Conservation (phyloP, 1,139 yeast genomes). For the Arxiozyma slooffiae region DNA sequence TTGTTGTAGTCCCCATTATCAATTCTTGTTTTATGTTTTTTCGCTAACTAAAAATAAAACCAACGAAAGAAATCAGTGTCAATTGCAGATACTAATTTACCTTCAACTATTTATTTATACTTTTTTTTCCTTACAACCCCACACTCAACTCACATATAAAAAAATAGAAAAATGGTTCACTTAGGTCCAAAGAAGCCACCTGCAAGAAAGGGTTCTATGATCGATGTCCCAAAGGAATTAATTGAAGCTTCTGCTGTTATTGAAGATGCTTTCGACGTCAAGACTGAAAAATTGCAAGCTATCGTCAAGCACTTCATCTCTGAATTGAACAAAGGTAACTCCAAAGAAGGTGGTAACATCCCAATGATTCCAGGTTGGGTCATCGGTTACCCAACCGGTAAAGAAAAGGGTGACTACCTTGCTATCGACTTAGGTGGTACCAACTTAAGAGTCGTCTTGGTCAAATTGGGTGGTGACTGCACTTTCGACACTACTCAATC, state of each 20-base stretch:
- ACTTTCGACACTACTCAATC: slow-evolving; percentile 77
- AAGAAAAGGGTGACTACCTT: slow-evolving; percentile 77
- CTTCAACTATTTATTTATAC: too few species aligned
- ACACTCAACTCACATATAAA: background rate
- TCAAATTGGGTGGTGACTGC: slow-evolving; percentile 66
- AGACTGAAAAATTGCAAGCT: slow-evolving; percentile 48
- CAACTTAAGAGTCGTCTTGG: slow-evolving; percentile 80
- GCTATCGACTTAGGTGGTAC: slow-evolving; percentile 97
- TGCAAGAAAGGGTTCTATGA: slow-evolving; percentile 70
- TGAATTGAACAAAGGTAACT: slow-evolving; percentile 74
- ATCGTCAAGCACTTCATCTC: slow-evolving; percentile 59
- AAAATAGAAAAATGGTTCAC: slow-evolving; percentile 49
- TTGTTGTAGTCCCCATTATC: too few species aligned
- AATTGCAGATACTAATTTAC: background rate
- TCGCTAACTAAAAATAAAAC: too few species aligned
- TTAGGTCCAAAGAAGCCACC: slow-evolving; percentile 80
- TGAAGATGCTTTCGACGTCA: slow-evolving; percentile 56
- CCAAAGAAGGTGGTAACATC: slow-evolving; percentile 68
- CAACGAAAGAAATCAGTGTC: background rate
- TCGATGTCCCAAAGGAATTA: slow-evolving; percentile 60
- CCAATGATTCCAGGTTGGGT: slow-evolving; percentile 99
- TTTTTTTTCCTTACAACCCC: too few species aligned
- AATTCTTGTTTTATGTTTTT: too few species aligned
- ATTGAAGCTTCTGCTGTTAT: slow-evolving; percentile 48
- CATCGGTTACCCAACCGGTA: slow-evolving; percentile 83